Percentiles rank a stretch among this genome's conserved stretches.
phyloP scores from a whole-genome alignment of 1,284 basidiomycete species.

The Irpex sp. region DNA sequence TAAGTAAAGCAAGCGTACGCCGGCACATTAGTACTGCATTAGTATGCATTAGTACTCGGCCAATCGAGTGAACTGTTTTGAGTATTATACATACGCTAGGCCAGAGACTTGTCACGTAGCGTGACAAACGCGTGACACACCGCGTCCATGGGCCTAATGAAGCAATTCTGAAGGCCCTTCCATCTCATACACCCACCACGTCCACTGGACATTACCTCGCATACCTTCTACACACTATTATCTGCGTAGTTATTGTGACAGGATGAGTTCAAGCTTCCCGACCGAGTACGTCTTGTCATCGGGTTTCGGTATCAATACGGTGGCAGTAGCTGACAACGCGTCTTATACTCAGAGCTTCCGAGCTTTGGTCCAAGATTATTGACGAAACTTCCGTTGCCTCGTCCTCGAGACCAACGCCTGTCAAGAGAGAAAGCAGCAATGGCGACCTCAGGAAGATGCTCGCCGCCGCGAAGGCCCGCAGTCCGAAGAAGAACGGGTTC shows the following conservation, averaged over 20 bases:
- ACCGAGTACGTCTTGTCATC: too few relatives aligned
- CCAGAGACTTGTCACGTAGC: not conserved
- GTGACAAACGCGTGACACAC: not conserved
- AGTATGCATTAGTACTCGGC: too few relatives aligned
- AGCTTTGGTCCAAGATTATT: not conserved
- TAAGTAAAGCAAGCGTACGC: too few relatives aligned
- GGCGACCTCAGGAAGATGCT: not conserved
- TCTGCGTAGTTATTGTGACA: too few relatives aligned
- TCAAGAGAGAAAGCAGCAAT: not conserved
- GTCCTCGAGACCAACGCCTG: not conserved
- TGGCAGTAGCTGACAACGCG: not conserved
- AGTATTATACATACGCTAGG: not conserved
- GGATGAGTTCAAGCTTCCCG: too few relatives aligned
- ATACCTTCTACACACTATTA: too few relatives aligned
- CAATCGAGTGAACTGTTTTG: not conserved
- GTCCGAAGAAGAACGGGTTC: not conserved
- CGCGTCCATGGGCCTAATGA: not conserved
- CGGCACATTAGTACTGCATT: too few relatives aligned
- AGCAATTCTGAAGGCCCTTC: not conserved
- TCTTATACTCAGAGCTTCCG: not conserved
- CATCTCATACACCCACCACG: not conserved
- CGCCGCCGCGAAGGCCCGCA: not conserved
- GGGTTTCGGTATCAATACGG: too few relatives aligned
- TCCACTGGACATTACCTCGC: not conserved
- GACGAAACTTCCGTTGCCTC: not conserved